These are phyloP conservation scores for Aspergillus bertholletiae DNA, from an alignment of 495 filamentous ascomycete species.

Conservation along the genomic window DNA sequence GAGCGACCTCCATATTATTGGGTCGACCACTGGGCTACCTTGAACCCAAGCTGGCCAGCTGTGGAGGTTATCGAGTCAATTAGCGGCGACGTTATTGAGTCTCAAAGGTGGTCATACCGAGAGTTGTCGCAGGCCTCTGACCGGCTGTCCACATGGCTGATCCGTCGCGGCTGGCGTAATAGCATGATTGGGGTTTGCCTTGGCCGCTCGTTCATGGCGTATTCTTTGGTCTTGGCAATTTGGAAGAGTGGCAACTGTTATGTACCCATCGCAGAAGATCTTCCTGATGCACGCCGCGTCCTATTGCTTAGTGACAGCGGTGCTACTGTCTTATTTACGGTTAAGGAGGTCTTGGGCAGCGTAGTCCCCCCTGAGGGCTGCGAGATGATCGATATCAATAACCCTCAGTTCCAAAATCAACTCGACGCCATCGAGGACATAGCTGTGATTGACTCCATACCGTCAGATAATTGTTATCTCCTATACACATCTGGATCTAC, in stretches of 20 bases:
- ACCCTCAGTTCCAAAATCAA: background rate
- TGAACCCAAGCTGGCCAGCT: background rate
- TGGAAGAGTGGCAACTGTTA: conserved; percentile 58
- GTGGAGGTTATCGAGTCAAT: background rate
- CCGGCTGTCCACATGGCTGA: conserved; percentile 2
- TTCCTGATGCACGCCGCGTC: conserved; percentile 20
- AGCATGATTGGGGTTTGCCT: background rate
- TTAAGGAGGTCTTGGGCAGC: background rate
- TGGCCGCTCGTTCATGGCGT: conserved; percentile 8
- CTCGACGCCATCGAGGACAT: background rate
- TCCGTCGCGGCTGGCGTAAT: background rate
- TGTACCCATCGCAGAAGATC: conserved; percentile 47
- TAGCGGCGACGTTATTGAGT: background rate
- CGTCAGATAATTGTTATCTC: conserved; percentile 26
- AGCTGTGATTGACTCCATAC: background rate
- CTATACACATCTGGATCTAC: conserved; percentile 49
- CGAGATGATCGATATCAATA: background rate
- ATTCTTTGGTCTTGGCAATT: conserved; percentile 22
- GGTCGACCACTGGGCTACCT: conserved; percentile 9
- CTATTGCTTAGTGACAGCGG: conserved; percentile 19
- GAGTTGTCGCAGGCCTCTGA: conserved; percentile 6
- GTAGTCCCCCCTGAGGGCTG: background rate
- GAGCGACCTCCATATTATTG: conserved; percentile 2
- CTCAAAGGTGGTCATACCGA: conserved; percentile 7
- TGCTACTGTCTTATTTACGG: conserved; percentile 18